Evolutionary conservation across 1,139 yeast species (phyloP), one percentile per base, ranked within the genome.

Genomic region (Zhuliangozyma blackwelliae): DNA sequence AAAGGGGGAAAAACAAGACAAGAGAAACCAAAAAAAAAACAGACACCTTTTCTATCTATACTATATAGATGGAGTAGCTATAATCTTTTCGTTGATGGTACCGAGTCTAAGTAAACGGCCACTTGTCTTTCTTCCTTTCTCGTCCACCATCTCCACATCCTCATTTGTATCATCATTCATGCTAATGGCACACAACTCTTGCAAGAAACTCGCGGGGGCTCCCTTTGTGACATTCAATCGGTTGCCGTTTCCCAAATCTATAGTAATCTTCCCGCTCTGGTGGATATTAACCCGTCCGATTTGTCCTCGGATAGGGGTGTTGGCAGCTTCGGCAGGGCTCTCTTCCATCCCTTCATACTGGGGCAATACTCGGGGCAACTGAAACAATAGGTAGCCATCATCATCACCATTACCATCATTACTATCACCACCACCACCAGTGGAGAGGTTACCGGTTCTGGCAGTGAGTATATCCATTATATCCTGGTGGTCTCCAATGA

Each of bases 201-300:
- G 96, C 32, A 84, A 60, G 49, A 87, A 82, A n/a, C 75, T 72
- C 10, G 84, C 63, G 10, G 79, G 75, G 2, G 84, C 79, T n/a
- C 96, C 96, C 51, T 77, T 74, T 6, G 81, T 68, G 9, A 88
- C 79, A 43, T 82, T 84, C 72, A 89, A 72, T 11, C 72, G 66
- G 28, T 79, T 75, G 37, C 63, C 66, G 39, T 81, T 75, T 8
- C 96, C 96, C 38, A 89, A 65, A 43, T 77, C 75, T 58, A 89
- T 75, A 10, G 92, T 72, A 28, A 88, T 62, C 52, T 76, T 84
- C 6, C 97, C 97, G 1, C 95, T 85, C 50, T 79, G 75, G 57
- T 88, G 96, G 36, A 85, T 68, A 41, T 90, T 76, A 29, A 89
- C 53, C 23, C 72, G 70, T 5, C 96, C 97, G 19, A 87, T 72